Conservation (phyloP, 2,329 filamentous ascomycete genomes). For the Fusarium sp. region DNA sequence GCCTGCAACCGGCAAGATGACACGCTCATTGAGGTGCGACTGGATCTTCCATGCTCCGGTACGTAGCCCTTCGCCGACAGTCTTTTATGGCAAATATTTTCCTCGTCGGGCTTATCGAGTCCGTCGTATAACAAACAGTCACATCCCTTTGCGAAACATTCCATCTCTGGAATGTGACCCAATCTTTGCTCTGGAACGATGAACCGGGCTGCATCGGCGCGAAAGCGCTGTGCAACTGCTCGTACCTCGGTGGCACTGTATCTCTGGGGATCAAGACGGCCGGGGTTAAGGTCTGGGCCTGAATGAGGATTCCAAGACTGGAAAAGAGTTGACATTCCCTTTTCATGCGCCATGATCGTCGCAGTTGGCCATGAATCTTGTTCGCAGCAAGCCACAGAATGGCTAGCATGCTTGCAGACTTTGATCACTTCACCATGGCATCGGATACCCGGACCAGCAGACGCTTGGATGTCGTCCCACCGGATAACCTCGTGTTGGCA, state of each 20-base stretch:
- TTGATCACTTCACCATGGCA: not conserved
- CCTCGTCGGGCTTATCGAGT: not conserved
- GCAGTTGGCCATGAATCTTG: not conserved
- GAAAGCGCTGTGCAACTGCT: not conserved
- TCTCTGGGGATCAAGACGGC: not conserved
- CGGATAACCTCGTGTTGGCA: not conserved
- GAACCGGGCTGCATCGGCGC: not conserved
- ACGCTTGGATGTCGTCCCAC: not conserved
- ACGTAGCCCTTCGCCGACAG: too few relatives aligned
- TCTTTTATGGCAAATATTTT: not conserved
- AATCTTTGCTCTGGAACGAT: not conserved
- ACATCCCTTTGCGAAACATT: not conserved
- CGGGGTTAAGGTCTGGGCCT: not conserved
- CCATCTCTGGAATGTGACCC: not conserved
- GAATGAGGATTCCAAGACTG: not conserved
- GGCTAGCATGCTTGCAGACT: not conserved
- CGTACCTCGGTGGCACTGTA: not conserved
- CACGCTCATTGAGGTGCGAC: too few relatives aligned
- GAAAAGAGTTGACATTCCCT: too few relatives aligned
- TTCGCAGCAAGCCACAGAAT: not conserved
- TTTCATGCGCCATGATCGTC: not conserved
- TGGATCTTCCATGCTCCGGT: too few relatives aligned
- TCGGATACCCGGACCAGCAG: not conserved
- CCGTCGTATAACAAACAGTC: not conserved
- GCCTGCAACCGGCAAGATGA: too few relatives aligned